phyloP scores from a whole-genome alignment of 768 basidiomycete genomes.

The Termitomyces sp. region DNA sequence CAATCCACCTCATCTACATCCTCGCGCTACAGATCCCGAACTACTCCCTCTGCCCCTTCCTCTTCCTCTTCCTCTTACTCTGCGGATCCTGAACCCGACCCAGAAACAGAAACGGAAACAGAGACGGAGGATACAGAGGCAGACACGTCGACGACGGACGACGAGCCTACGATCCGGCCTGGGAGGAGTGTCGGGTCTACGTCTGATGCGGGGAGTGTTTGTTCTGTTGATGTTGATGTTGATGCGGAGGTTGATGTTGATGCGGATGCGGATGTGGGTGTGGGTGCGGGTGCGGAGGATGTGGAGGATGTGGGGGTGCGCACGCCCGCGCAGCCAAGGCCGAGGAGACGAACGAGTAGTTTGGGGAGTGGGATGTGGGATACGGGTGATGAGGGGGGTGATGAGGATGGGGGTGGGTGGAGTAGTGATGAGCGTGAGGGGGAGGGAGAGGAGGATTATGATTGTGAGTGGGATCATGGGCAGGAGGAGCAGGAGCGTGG shows the following conservation, averaged over 20 bases:
- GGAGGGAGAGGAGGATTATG: too few species aligned
- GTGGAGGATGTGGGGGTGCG: slow-evolving; percentile 11
- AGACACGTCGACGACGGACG: slow-evolving; percentile 64
- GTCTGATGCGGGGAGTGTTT: slow-evolving; percentile 17
- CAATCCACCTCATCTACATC: not conserved
- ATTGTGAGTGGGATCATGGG: too few species aligned
- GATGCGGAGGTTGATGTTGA: slow-evolving; percentile 8
- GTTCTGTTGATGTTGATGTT: slow-evolving; percentile 5
- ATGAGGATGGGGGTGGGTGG: slow-evolving; percentile 19
- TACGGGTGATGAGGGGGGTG: slow-evolving; percentile 30
- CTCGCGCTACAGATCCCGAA: slow-evolving; percentile 10
- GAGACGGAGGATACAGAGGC: slow-evolving; percentile 62
- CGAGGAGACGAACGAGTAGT: slow-evolving; percentile 17
- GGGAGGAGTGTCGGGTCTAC: slow-evolving; percentile 19
- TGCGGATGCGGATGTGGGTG: not conserved
- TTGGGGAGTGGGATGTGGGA: slow-evolving; percentile 19
- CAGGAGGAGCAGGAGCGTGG: too few species aligned
- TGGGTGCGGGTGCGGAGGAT: not conserved
- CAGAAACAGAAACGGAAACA: slow-evolving; percentile 47
- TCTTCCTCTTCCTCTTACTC: too few species aligned
- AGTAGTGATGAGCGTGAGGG: too few species aligned
- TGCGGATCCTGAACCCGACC: slow-evolving; percentile 8
- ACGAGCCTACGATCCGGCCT: slow-evolving; percentile 77
- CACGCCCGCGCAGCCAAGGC: slow-evolving; percentile 12
- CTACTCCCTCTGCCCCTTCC: too few species aligned